These are phyloP conservation scores for Capronia coronata DNA, from an alignment of 2,329 filamentous ascomycete genomes.

Conservation along the genomic window DNA sequence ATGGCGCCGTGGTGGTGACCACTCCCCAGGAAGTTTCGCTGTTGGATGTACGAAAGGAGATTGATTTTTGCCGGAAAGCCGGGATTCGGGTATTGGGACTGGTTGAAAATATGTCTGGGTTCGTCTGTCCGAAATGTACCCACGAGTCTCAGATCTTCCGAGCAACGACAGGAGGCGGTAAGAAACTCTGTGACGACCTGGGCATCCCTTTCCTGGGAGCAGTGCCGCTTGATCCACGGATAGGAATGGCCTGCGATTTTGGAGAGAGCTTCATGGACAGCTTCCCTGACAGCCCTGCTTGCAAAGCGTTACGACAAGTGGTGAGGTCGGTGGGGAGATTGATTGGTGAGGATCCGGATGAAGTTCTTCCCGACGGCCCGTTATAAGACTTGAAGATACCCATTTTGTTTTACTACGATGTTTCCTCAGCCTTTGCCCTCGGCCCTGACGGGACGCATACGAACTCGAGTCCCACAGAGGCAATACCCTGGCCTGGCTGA, in stretches of 20 bases:
- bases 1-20: slow-evolving; percentile 86
- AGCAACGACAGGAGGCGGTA: slow-evolving; percentile 82
- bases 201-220: slow-evolving; percentile 80
- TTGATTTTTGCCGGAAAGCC: slow-evolving; percentile 94
- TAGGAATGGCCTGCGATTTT: slow-evolving; percentile 94
- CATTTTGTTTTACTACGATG: not conserved
- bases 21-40: slow-evolving; percentile 92
- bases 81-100: slow-evolving; percentile 81
- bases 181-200: slow-evolving; percentile 74
- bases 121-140: slow-evolving; percentile 89
- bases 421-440: not conserved
- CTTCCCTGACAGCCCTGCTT: slow-evolving; percentile 89
- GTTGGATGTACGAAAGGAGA: slow-evolving; percentile 91
- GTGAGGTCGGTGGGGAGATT: slow-evolving; percentile 65
- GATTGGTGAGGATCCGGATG: slow-evolving; percentile 56
- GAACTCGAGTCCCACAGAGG: not conserved
- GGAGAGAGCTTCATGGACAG: slow-evolving; percentile 95
- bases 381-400: slow-evolving; percentile 7
- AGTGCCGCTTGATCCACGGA: slow-evolving; percentile 85
- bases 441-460: too few species aligned
- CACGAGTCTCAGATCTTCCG: slow-evolving; percentile 77
- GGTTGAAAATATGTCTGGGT: slow-evolving; percentile 97
- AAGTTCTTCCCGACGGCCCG: slow-evolving; percentile 38
- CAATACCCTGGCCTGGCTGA: not conserved
- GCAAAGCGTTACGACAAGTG: slow-evolving; percentile 70